phyloP scores from a whole-genome alignment of 495 filamentous ascomycete genomes.

The Friedmanniomyces simplex region DNA sequence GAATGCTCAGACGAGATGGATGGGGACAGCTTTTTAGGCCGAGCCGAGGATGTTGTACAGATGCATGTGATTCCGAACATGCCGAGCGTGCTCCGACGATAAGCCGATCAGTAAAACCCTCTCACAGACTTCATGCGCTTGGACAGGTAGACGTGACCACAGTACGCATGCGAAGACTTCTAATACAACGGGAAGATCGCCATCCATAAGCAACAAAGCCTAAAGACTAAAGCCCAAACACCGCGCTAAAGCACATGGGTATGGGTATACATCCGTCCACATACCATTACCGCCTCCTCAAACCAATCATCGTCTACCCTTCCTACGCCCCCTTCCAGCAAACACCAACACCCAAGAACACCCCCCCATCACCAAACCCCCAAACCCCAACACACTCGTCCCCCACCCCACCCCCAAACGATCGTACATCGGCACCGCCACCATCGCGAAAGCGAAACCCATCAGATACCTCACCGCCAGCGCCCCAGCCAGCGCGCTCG shows the following conservation, averaged over 20 bases:
- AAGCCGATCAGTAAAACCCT: too few species aligned
- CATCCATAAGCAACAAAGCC: too few species aligned
- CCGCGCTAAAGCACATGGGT: too few species aligned
- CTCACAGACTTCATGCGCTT: too few species aligned
- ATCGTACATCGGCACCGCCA: slow-evolving; percentile 1
- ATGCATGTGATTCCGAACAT: too few species aligned
- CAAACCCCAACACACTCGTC: background rate
- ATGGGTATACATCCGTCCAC: background rate
- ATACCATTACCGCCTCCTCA: background rate
- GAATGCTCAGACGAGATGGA: too few species aligned
- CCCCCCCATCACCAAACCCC: background rate
- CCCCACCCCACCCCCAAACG: background rate
- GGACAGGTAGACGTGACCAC: too few species aligned
- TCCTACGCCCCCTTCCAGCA: background rate
- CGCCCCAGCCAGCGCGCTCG: background rate
- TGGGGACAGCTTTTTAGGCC: background rate
- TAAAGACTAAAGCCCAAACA: too few species aligned
- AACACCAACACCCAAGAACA: slow-evolving; percentile 2
- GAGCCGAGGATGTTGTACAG: background rate
- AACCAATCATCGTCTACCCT: too few species aligned
- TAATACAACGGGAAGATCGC: too few species aligned
- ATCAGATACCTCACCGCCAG: background rate
- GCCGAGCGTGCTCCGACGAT: too few species aligned
- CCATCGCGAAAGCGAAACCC: slow-evolving; percentile 3
- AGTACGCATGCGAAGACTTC: too few species aligned